A percentile compares a stretch with the other conserved stretches of the same genome.
Evolutionary conservation across 2,329 filamentous ascomycete genomes (phyloP).

Genomic region (Colletotrichum camelliae): DNA sequence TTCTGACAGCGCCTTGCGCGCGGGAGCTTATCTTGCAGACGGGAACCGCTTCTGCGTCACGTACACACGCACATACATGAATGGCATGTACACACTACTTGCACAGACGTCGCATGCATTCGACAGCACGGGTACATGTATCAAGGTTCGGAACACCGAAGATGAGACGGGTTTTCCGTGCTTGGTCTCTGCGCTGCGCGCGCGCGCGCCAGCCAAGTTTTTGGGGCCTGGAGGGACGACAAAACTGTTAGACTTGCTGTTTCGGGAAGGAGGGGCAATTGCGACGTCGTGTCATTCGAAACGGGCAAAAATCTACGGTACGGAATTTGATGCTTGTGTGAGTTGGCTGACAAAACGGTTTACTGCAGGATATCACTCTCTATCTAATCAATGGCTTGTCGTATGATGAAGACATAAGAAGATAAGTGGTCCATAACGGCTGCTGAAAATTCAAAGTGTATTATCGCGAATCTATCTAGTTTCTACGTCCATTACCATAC

Average conservation of each 20-base stretch:
- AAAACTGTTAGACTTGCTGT: neutral
- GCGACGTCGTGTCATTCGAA: neutral
- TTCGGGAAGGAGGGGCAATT: slow-evolving; percentile 4
- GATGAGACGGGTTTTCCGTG: neutral
- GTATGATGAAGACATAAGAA: neutral
- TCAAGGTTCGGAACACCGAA: neutral
- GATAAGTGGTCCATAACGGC: neutral
- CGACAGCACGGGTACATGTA: neutral
- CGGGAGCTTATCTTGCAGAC: neutral
- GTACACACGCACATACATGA: neutral
- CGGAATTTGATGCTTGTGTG: too few species aligned
- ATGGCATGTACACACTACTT: neutral
- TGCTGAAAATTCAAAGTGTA: neutral
- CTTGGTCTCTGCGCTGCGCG: neutral
- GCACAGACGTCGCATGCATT: neutral
- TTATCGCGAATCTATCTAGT: neutral
- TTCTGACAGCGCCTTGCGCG: neutral
- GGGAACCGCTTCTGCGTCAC: neutral
- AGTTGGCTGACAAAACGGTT: neutral
- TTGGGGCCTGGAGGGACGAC: neutral
- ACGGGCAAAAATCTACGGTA: neutral
- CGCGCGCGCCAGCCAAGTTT: neutral
- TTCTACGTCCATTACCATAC: neutral
- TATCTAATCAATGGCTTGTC: neutral
- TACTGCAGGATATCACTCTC: neutral